Evolutionary conservation across 2,329 filamentous ascomycete species (phyloP).

Genomic region (Daldinia sp.): DNA sequence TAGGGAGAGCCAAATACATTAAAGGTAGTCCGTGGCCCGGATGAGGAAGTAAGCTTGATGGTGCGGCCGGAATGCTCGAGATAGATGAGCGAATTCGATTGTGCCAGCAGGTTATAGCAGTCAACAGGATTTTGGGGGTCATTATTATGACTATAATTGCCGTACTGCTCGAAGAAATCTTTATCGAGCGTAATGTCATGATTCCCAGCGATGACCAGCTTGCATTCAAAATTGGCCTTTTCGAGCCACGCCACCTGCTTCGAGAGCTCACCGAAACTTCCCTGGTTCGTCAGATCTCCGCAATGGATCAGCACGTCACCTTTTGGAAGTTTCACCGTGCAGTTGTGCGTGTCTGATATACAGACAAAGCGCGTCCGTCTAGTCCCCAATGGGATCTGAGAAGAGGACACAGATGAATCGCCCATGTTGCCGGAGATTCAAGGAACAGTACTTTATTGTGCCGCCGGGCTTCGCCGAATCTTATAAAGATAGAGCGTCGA

Average conservation of each 20-base stretch:
- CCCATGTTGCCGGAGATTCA: conserved; percentile 16
- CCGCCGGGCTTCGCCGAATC: conserved; percentile 3
- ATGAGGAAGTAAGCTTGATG: conserved; percentile 61
- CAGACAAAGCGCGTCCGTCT: conserved; percentile 73
- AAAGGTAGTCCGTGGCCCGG: conserved; percentile 67
- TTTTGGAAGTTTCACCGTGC: conserved; percentile 68
- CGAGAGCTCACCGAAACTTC: conserved; percentile 66
- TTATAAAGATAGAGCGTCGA: neutral
- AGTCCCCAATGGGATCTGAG: conserved; percentile 32
- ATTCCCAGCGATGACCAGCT: conserved; percentile 77
- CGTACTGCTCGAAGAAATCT: conserved; percentile 65
- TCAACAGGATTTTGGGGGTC: conserved; percentile 59
- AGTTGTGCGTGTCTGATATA: conserved; percentile 80
- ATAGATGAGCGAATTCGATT: conserved; percentile 63
- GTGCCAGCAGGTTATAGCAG: conserved; percentile 63
- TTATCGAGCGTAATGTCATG: conserved; percentile 77
- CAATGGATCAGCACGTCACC: conserved; percentile 81
- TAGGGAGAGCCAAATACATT: conserved; percentile 76
- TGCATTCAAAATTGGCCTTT: conserved; percentile 71
- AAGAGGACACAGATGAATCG: conserved; percentile 2
- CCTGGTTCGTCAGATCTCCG: conserved; percentile 79
- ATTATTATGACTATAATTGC: conserved; percentile 64
- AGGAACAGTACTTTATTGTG: neutral
- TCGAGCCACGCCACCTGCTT: conserved; percentile 73
- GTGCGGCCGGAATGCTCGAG: conserved; percentile 65